phyloP scores from a whole-genome alignment of 805 yeast genomes.

The Barnettozyma wickerhamii region DNA sequence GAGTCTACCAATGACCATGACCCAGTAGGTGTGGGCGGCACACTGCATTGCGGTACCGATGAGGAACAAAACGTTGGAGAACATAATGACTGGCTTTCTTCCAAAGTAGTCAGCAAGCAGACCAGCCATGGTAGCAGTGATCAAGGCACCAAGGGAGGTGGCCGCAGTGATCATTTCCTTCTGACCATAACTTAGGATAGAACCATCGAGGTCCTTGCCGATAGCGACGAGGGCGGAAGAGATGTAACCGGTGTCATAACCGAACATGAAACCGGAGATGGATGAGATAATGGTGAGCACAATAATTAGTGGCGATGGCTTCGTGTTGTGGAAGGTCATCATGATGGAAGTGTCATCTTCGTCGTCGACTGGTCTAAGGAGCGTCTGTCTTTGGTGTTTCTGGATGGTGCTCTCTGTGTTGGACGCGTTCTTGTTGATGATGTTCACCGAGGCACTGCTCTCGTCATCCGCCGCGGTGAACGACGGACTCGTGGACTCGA shows the following conservation, averaged over 20 bases:
- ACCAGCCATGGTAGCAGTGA: conserved; percentile 79
- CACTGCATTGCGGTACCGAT: conserved; percentile 85
- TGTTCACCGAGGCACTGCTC: background rate
- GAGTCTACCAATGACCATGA: conserved; percentile 88
- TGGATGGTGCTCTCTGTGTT: background rate
- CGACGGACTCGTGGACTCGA: background rate
- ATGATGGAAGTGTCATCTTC: conserved; percentile 46
- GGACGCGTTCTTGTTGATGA: background rate
- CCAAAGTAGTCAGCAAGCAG: conserved; percentile 78
- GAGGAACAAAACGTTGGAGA: conserved; percentile 76
- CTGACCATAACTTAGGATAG: conserved; percentile 63
- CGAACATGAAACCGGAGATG: conserved; percentile 94
- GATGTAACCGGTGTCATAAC: conserved; percentile 96
- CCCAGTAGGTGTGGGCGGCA: conserved; percentile 77
- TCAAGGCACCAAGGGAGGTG: conserved; percentile 87
- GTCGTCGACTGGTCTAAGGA: conserved; percentile 36
- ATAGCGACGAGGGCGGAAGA: conserved; percentile 89
- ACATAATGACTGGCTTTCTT: conserved; percentile 77
- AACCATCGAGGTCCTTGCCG: conserved; percentile 65
- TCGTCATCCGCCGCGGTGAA: background rate
- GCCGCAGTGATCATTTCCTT: conserved; percentile 92
- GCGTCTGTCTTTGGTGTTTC: conserved; percentile 1
- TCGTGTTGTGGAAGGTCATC: conserved; percentile 44
- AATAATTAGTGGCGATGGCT: conserved; percentile 61
- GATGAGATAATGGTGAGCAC: conserved; percentile 73